A percentile compares a stretch with the other conserved stretches of the same genome.
Conservation (phyloP, 1,284 basidiomycete species). For the Microstroma glucosiphilum region DNA sequence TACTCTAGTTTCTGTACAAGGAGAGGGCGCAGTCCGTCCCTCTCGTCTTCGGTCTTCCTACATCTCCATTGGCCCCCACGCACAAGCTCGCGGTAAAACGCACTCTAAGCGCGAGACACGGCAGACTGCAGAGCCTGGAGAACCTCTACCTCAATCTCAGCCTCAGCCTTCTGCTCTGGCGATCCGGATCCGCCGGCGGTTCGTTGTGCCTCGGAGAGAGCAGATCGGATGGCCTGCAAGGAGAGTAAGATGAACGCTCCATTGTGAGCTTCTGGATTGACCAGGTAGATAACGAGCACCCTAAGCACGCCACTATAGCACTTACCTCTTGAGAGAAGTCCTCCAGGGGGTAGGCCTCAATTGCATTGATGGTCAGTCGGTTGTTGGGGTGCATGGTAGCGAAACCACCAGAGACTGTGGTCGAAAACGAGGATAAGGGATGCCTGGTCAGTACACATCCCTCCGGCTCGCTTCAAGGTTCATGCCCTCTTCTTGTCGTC, state of each 20-base stretch:
- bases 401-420: conserved; percentile 85
- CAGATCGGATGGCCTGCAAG: conserved; percentile 76
- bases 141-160: conserved; percentile 89
- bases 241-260: background rate
- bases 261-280: background rate
- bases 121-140: conserved; percentile 91
- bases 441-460: too few species aligned
- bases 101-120: conserved; percentile 50
- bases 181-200: conserved; percentile 74
- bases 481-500: too few species aligned
- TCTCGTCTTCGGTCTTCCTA: too few species aligned
- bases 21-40: too few species aligned
- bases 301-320: too few species aligned
- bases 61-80: too few species aligned
- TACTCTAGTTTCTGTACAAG: too few species aligned
- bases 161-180: conserved; percentile 89
- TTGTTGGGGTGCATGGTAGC: conserved; percentile 98
- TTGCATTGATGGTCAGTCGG: conserved; percentile 88
- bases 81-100: too few species aligned
- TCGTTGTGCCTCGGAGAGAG: conserved; percentile 81
- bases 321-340: conserved; percentile 78
- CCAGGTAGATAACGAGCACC: conserved; percentile 2
- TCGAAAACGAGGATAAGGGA: too few species aligned
- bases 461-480: too few species aligned
- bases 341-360: conserved; percentile 90